Conservation (phyloP, 805 yeast species). For the Candida mattraensis region DNA sequence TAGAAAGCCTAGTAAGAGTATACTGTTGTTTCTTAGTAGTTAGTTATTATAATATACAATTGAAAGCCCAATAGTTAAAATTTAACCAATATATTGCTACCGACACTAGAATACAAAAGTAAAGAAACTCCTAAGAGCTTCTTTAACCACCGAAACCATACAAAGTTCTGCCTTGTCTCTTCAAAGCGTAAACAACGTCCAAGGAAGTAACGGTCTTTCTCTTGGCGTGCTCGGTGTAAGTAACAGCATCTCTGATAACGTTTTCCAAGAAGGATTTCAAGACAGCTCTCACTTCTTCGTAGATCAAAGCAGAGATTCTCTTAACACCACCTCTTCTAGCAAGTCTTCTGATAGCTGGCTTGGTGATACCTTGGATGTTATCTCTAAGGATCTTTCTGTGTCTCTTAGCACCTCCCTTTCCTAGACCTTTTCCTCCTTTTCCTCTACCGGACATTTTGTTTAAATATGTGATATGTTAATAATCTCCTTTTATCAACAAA, state of each 20-base stretch:
- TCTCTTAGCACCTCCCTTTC: constrained; percentile 99
- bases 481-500: constrained; percentile 2
- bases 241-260: constrained; percentile 98
- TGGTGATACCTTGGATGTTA: constrained; percentile 99
- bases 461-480: constrained; percentile 13
- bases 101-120: constrained; percentile 23
- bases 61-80: constrained; percentile 9
- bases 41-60: too few species aligned
- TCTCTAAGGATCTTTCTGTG: constrained; percentile 99
- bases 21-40: too few species aligned
- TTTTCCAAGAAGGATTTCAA: constrained; percentile 93
- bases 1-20: too few species aligned
- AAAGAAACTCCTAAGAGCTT: constrained; percentile 11
- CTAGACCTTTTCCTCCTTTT: constrained; percentile 99
- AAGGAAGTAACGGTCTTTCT: constrained; percentile 99
- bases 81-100: constrained; percentile 16
- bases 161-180: constrained; percentile 99
- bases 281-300: constrained; percentile 98
- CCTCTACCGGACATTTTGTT: constrained; percentile 95
- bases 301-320: constrained; percentile 98
- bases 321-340: constrained; percentile 99
- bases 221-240: constrained; percentile 99
- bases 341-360: constrained; percentile 99
- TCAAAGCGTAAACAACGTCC: constrained; percentile 98
- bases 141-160: constrained; percentile 99